These are phyloP conservation scores for Brasilioporus rufonigricans DNA, from an alignment of 768 basidiomycete species.

Conservation along the genomic window DNA sequence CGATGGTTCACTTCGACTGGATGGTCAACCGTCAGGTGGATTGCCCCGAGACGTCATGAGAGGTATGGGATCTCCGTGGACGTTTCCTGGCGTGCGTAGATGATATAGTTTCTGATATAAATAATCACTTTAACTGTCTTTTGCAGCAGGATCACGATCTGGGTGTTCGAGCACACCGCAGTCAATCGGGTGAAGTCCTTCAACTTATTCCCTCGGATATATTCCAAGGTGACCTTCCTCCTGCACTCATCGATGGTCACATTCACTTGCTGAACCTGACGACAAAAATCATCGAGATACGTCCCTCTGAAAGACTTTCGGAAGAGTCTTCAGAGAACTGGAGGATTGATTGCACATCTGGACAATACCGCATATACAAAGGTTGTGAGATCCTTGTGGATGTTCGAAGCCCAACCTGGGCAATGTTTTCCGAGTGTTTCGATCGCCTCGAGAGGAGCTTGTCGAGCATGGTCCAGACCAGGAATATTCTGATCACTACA, in stretches of 20 bases:
- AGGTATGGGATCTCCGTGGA: background rate
- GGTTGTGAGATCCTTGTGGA: conserved; percentile 15
- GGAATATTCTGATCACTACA: background rate
- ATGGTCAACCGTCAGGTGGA: conserved; percentile 11
- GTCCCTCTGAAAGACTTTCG: conserved; percentile 16
- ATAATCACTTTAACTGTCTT: background rate
- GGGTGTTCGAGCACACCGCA: conserved; percentile 7
- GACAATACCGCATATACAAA: background rate
- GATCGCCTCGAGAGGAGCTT: too few species aligned
- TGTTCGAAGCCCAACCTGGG: conserved; percentile 3
- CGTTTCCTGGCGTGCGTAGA: background rate
- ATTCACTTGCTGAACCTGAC: conserved; percentile 26
- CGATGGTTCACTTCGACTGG: conserved; percentile 15
- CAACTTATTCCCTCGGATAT: conserved; percentile 16
- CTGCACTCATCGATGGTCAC: conserved; percentile 1
- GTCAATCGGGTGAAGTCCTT: background rate
- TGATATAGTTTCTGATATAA: background rate
- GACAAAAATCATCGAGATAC: conserved; percentile 19
- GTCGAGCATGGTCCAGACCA: too few species aligned
- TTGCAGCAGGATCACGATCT: background rate
- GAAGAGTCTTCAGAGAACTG: conserved; percentile 17
- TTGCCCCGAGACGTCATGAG: conserved; percentile 6
- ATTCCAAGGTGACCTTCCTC: conserved; percentile 21
- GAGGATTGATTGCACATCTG: conserved; percentile 6
- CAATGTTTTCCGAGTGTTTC: background rate